These are phyloP conservation scores for Chytridium lagenaria DNA, from an alignment of 371 early-diverging fungal species.

Conservation along the genomic window DNA sequence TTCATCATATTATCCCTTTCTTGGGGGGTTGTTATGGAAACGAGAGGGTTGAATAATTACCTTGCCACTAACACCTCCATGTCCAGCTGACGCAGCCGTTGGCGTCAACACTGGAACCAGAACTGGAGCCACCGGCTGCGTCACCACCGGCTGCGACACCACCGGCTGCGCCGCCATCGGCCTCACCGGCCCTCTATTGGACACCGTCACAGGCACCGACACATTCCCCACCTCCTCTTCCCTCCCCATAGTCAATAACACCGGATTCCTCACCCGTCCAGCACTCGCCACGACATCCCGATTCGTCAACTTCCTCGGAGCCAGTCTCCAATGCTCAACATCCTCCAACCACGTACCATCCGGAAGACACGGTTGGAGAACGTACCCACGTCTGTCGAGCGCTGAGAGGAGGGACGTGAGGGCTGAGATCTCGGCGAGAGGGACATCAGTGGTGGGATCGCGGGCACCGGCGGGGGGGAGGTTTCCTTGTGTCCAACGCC, in stretches of 20 bases:
- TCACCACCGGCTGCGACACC: too few species aligned
- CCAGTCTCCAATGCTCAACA: constrained; percentile 11
- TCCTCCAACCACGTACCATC: constrained; percentile 3
- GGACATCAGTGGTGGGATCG: neutral
- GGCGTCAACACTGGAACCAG: too few species aligned
- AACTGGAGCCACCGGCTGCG: too few species aligned
- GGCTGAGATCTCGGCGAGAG: constrained; percentile 5
- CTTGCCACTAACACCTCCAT: too few species aligned
- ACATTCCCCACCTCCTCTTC: neutral
- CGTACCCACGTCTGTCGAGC: constrained; percentile 14
- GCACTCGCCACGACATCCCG: neutral
- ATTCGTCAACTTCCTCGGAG: constrained; percentile 3
- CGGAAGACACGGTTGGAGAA: constrained; percentile 6
- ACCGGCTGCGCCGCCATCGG: too few species aligned
- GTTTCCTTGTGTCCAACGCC: constrained; percentile 12
- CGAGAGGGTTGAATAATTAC: too few species aligned
- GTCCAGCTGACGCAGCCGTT: too few species aligned
- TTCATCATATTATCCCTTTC: too few species aligned
- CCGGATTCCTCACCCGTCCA: neutral
- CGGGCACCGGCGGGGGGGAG: constrained; percentile 7
- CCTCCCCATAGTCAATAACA: neutral
- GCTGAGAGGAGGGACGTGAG: constrained; percentile 3
- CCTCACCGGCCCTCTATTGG: too few species aligned
- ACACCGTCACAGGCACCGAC: too few species aligned
- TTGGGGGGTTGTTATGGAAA: too few species aligned